Base-by-base conservation (phyloP, 192 early-diverging fungal genomes). In the Globomyces pollinis-pini region DNA sequence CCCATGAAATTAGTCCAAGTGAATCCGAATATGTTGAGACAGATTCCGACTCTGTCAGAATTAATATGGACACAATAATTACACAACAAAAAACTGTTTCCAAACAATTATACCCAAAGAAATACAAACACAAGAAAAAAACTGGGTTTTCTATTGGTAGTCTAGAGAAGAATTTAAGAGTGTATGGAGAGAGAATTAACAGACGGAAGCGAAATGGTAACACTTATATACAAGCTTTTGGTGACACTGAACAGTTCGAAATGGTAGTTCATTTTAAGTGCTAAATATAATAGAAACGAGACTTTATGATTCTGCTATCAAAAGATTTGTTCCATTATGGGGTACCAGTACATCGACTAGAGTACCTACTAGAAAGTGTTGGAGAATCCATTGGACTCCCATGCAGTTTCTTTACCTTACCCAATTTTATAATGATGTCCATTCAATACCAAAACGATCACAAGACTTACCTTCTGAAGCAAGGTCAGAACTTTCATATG, bases 271-370 rank as follows among this genome's bases (percentile, higher is more conserved):
- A n/a, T n/a, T n/a, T n/a, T n/a, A n/a, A n/a, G n/a, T n/a, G n/a
- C n/a, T n/a, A n/a, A n/a, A n/a, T n/a, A n/a, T n/a, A n/a, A n/a
- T n/a, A n/a, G 21, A 73, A 73, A 42, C 62, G 63, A 18, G 65
- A 71, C 35, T 75, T 79, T 57, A 30, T 79, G 16, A 69, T 79
- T 53, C 59, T 73, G 43, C 62, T 79, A 1, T 31, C 73, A 6
- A 65, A 62, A 6, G 72, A 67, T 15, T 65, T 72, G 13, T 51
- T 64, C 23, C 31, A 61, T 31, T 79, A 71, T 58, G 77, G 77
- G 12, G 64, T 69, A 21, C 77, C 77, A 12, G 60, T 63, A 2
- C 77, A 79, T 59, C 63, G 73, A 21, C 60, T 79, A 5, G 77
- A 79, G 53, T 62, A 61, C 50, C 68, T 70, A 24, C 52, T 79